These are phyloP conservation scores for Tuber indicum DNA, from an alignment of 495 filamentous ascomycete species.

Conservation along the genomic window DNA sequence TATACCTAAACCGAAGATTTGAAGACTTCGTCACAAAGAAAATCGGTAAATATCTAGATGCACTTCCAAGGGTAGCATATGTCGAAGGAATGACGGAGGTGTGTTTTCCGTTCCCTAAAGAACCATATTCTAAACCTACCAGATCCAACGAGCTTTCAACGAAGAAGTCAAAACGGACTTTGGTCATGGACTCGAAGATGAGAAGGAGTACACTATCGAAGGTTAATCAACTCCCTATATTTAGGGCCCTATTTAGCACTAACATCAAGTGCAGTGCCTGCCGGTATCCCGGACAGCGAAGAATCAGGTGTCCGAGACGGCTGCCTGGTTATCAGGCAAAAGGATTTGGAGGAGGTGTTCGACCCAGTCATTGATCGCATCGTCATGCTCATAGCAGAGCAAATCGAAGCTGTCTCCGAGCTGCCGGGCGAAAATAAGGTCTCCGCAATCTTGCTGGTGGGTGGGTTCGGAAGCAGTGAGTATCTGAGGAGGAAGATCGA, in stretches of 20 bases:
- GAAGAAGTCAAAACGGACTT: neutral
- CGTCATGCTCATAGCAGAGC: conserved; percentile 37
- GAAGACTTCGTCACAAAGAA: conserved; percentile 56
- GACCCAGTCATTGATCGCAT: conserved; percentile 42
- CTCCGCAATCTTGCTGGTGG: conserved; percentile 61
- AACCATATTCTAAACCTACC: neutral
- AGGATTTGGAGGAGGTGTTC: conserved; percentile 43
- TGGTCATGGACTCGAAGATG: neutral
- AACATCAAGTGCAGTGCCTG: neutral
- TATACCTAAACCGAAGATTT: conserved; percentile 59
- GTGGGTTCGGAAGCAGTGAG: conserved; percentile 60
- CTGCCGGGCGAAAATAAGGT: conserved; percentile 41
- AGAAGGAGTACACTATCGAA: conserved; percentile 25
- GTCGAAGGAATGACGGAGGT: conserved; percentile 2
- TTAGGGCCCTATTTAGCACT: neutral
- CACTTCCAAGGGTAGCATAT: neutral
- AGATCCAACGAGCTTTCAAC: conserved; percentile 5
- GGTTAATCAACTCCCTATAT: neutral
- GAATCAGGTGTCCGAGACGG: conserved; percentile 26
- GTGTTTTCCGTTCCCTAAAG: neutral
- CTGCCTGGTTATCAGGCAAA: conserved; percentile 26
- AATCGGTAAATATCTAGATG: conserved; percentile 44
- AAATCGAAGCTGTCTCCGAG: conserved; percentile 23
- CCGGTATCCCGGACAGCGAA: conserved; percentile 8
- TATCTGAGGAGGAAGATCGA: conserved; percentile 61